phyloP scores from a whole-genome alignment of 1,284 basidiomycete genomes.

The Thecaphora thlaspeos region DNA sequence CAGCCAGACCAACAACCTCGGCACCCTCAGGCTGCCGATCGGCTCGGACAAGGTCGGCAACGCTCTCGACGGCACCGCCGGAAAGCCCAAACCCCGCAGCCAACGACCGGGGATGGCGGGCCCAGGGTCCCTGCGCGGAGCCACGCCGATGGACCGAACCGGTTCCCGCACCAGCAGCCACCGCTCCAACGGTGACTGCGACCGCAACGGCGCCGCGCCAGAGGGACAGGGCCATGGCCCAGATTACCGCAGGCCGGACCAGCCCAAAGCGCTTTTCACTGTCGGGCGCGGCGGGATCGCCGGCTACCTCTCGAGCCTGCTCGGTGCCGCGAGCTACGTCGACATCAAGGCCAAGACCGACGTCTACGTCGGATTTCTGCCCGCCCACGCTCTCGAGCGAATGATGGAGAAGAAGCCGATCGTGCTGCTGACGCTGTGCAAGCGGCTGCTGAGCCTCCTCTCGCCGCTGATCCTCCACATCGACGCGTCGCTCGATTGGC shows the following conservation, averaged over 20 bases:
- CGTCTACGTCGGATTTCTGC: constrained; percentile 91
- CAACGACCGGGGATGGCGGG: too few relatives aligned
- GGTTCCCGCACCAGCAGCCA: too few relatives aligned
- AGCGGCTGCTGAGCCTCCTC: constrained; percentile 86
- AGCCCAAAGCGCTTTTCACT: constrained; percentile 68
- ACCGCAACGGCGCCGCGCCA: not conserved
- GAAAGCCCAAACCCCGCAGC: not conserved
- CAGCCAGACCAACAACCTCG: too few relatives aligned
- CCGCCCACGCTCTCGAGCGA: constrained; percentile 80
- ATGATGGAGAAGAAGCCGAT: constrained; percentile 91
- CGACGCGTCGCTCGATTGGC: constrained; percentile 95
- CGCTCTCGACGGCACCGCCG: constrained; percentile 44
- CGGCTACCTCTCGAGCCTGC: constrained; percentile 92
- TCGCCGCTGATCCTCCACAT: constrained; percentile 95
- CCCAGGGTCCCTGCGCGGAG: too few relatives aligned
- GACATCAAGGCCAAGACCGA: constrained; percentile 96
- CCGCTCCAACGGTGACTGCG: not conserved
- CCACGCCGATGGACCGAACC: too few relatives aligned
- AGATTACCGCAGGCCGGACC: not conserved
- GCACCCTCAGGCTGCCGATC: constrained; percentile 7
- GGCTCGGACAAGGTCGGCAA: constrained; percentile 44
- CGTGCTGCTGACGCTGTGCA: constrained; percentile 91
- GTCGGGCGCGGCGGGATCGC: constrained; percentile 91
- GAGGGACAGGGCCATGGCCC: not conserved
- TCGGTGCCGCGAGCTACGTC: constrained; percentile 88